Base-by-base conservation (phyloP, 2,329 filamentous ascomycete genomes). In the Plectosphaerella sp. region DNA sequence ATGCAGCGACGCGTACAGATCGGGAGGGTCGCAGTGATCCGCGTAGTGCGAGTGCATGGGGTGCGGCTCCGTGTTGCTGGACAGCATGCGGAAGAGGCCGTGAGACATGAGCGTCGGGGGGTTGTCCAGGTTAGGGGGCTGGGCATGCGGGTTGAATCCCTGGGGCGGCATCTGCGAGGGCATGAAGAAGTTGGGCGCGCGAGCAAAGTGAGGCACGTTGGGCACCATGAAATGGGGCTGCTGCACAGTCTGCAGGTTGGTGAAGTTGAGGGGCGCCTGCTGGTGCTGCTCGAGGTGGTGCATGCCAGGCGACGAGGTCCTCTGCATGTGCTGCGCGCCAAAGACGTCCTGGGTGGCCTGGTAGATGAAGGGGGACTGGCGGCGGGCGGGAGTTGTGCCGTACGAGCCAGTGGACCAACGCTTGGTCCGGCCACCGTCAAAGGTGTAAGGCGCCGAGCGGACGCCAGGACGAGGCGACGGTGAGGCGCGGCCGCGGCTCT, bases 321-420 rank as follows among this genome's bases (percentile, higher is more conserved):
- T 6, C 16, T 43, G 41, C 41, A 18, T 76, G 56, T 80, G 76
- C 50, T 79, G 77, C 24, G 74, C 65, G 53, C 78, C 79, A 59
- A 83, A 84, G 28, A 79, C 71, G 50, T 87, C 84, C 50, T 81
- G 76, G 4, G 77, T 73, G 55, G 80, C 77, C 57, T 86, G 79
- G 65, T 86, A 86, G 43, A 86, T 75, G 57, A 84, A 83, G 2
- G 86, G 78, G 33, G 83, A 77, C 24, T 18, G 11, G 33, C 84
- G 75, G 52, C 80, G 73, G 61, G 71, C 80, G 22, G 75, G 74
- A 18, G 74, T 67, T 2, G 83, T 79, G 18, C 79, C 84, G 54
- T 86, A 89, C 4, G 86, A 89, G 14, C 87, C 87, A 4, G 88
- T 91, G 18, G 88, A 91, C 87, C 88, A 91, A 58, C 88, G 78